phyloP scores from a whole-genome alignment of 176 grass and related monocot species.

The bread wheat (Triticum aestivum) region DNA sequence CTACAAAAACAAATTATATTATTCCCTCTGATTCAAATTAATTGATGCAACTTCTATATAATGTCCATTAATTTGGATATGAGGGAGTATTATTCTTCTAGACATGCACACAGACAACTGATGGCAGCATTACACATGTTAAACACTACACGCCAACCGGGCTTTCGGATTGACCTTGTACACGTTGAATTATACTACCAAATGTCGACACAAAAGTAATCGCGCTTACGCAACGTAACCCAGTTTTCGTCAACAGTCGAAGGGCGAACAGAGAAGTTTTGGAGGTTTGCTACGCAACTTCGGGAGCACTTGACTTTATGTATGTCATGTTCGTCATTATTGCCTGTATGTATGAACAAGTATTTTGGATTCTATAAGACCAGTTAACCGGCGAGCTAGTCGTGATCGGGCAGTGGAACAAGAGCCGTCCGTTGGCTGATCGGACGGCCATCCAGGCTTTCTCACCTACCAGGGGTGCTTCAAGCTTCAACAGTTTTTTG shows the following conservation, averaged over 20 bases:
- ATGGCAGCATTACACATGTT: not conserved
- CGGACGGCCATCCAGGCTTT: not conserved
- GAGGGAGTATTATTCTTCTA: not conserved
- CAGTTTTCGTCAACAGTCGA: not conserved
- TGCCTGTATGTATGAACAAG: not conserved
- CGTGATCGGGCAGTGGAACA: not conserved
- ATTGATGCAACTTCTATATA: too few species aligned
- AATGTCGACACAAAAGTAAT: not conserved
- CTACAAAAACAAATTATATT: not conserved
- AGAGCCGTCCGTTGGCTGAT: not conserved
- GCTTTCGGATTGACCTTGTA: slow-evolving; percentile 28
- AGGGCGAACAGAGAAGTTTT: not conserved
- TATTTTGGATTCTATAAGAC: not conserved
- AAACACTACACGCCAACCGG: not conserved
- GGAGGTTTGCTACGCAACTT: not conserved
- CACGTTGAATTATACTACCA: not conserved
- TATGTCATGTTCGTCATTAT: not conserved
- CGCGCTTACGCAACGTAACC: not conserved
- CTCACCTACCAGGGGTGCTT: not conserved
- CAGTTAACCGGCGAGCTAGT: not conserved
- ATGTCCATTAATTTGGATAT: too few species aligned
- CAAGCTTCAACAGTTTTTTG: not conserved
- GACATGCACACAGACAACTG: not conserved
- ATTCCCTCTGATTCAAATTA: too few species aligned
- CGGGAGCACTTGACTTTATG: not conserved